These are phyloP conservation scores for Copromyces sp. DNA, from an alignment of 495 filamentous ascomycete genomes.

Conservation along the genomic window DNA sequence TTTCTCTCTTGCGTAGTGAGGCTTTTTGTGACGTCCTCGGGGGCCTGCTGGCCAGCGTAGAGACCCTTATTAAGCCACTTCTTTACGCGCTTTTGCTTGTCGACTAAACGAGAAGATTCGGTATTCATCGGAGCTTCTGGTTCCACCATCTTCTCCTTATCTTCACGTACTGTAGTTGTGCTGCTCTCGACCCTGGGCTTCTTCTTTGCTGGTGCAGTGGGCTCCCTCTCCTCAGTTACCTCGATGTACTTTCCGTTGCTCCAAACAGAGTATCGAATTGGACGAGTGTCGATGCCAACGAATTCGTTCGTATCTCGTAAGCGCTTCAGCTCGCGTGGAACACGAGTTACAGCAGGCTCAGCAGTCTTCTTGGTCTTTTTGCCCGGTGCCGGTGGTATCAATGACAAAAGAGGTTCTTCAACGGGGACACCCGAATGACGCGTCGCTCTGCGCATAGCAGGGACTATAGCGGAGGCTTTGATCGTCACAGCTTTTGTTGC, in stretches of 20 bases:
- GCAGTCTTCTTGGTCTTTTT: constrained; percentile 37
- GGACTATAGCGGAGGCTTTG: constrained; percentile 17
- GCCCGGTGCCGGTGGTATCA: constrained; percentile 24
- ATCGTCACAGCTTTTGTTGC: background rate
- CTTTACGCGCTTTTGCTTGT: constrained; percentile 46
- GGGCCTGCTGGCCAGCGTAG: constrained; percentile 73
- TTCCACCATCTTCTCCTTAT: constrained; percentile 24
- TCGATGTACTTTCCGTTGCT: constrained; percentile 44
- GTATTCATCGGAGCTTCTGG: constrained; percentile 31
- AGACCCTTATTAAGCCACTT: constrained; percentile 71
- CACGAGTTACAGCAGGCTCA: constrained; percentile 26
- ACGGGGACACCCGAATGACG: constrained; percentile 35
- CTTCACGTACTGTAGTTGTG: background rate
- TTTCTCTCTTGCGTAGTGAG: constrained; percentile 48
- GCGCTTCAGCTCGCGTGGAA: constrained; percentile 39
- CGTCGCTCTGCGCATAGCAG: constrained; percentile 23
- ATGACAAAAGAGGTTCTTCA: constrained; percentile 36
- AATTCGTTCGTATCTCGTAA: constrained; percentile 46
- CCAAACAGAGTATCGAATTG: constrained; percentile 41
- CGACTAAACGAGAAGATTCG: constrained; percentile 25
- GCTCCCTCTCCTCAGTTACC: constrained; percentile 10
- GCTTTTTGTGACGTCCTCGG: constrained; percentile 47
- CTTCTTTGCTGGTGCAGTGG: constrained; percentile 28
- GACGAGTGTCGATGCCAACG: constrained; percentile 40
- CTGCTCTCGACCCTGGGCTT: constrained; percentile 29